Conservation (phyloP, 1,284 basidiomycete species). For the Fomitiporia mediterranea region DNA sequence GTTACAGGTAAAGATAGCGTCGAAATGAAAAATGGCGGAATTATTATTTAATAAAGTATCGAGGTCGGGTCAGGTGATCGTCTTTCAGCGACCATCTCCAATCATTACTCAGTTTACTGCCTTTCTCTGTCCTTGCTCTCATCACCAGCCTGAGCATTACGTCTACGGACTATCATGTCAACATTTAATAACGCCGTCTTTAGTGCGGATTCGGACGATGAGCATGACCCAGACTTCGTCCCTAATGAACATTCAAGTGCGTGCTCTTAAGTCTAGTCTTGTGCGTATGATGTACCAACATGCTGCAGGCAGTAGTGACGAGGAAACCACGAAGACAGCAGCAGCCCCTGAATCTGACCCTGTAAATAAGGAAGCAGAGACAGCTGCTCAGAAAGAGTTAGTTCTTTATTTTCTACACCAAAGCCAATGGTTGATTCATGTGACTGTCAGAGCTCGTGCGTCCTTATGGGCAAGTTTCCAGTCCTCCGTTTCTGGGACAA, state of each 20-base stretch:
- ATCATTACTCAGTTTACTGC: no score
- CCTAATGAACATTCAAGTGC: slow-evolving; percentile 43
- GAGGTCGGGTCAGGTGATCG: no score
- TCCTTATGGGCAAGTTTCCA: slow-evolving; percentile 60
- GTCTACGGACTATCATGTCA: slow-evolving; percentile 4
- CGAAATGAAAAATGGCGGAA: no score
- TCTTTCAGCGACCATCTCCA: no score
- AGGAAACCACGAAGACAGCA: slow-evolving; percentile 27
- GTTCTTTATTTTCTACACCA: not conserved
- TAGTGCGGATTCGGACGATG: slow-evolving; percentile 38
- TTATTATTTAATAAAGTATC: no score
- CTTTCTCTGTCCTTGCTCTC: not conserved
- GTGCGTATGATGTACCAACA: slow-evolving; percentile 9
- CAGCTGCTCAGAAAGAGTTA: slow-evolving; percentile 18
- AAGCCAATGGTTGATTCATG: not conserved
- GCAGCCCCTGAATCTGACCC: slow-evolving; percentile 29
- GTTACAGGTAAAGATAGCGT: no score
- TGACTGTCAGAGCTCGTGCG: slow-evolving; percentile 40
- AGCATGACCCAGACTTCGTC: slow-evolving; percentile 64
- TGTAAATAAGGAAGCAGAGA: slow-evolving; percentile 42
- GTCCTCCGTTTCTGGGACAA: slow-evolving; percentile 37
- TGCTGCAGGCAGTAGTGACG: slow-evolving; percentile 28
- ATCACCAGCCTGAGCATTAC: not conserved
- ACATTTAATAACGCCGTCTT: slow-evolving; percentile 15
- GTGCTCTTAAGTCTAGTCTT: not conserved